Conservation (phyloP, 257 asterid species). For the Ajuga chamaepitys region DNA sequence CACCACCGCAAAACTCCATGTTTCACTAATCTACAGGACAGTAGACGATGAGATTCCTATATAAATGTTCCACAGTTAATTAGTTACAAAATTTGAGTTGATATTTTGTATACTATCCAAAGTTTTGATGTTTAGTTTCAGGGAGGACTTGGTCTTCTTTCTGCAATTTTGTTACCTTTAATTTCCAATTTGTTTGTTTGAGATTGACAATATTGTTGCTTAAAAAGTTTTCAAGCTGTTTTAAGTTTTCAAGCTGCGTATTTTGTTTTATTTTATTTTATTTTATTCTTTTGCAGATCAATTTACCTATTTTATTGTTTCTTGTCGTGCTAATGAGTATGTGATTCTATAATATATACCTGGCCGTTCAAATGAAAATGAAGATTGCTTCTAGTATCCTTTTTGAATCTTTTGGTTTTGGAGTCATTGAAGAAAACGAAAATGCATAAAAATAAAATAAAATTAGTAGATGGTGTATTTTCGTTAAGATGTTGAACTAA, state of each 20-base stretch:
- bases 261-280: too few relatives aligned
- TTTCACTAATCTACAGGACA: background rate
- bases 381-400: background rate
- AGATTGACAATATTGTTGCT: background rate
- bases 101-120: background rate
- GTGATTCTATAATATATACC: background rate
- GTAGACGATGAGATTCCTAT: background rate
- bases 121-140: background rate
- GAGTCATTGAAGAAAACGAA: background rate
- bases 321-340: background rate
- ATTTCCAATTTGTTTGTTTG: background rate
- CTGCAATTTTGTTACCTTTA: background rate
- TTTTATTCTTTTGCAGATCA: background rate
- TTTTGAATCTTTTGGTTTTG: constrained; percentile 2
- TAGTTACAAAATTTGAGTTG: background rate
- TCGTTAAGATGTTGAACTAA: background rate
- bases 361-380: background rate
- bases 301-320: constrained; percentile 3
- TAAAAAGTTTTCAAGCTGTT: too few relatives aligned
- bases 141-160: background rate
- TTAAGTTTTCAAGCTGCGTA: background rate
- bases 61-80: background rate
- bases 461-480: background rate
- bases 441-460: background rate
- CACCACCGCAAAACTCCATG: background rate